These are phyloP conservation scores for Russula ochroleuca DNA, from an alignment of 768 basidiomycete genomes.

Conservation along the genomic window DNA sequence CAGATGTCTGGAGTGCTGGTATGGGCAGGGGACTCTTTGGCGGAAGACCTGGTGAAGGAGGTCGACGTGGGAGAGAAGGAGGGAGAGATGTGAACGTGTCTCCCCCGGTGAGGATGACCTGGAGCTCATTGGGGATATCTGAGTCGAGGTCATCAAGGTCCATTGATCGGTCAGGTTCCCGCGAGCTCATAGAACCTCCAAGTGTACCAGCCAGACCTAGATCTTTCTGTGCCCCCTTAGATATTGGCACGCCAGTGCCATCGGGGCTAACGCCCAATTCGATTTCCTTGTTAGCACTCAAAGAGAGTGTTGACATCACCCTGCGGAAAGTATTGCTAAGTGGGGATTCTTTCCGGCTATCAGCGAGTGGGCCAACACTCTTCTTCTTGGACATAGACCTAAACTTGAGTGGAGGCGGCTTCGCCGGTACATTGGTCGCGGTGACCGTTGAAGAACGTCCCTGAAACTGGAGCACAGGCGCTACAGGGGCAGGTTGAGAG, in stretches of 20 bases:
- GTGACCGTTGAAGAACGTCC: not conserved
- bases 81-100: conserved; percentile 35
- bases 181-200: conserved; percentile 53
- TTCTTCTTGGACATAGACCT: conserved; percentile 12
- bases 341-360: conserved; percentile 8
- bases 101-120: conserved; percentile 50
- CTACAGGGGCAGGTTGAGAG: not conserved
- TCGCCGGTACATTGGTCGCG: not conserved
- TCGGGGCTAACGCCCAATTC: not conserved
- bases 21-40: conserved; percentile 41
- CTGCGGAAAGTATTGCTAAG: conserved; percentile 21
- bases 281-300: conserved; percentile 12
- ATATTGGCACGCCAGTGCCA: conserved; percentile 37
- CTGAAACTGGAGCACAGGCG: not conserved
- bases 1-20: conserved; percentile 16
- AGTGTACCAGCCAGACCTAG: conserved; percentile 65
- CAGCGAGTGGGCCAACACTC: not conserved
- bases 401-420: not conserved
- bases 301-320: conserved; percentile 24
- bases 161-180: conserved; percentile 41
- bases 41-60: conserved; percentile 43
- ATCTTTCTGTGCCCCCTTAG: conserved; percentile 49
- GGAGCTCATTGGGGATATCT: conserved; percentile 78
- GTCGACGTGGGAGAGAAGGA: conserved; percentile 15
- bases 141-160: conserved; percentile 64